phyloP scores from a whole-genome alignment of 805 yeast species.

The Lipomyces mesembrius region DNA sequence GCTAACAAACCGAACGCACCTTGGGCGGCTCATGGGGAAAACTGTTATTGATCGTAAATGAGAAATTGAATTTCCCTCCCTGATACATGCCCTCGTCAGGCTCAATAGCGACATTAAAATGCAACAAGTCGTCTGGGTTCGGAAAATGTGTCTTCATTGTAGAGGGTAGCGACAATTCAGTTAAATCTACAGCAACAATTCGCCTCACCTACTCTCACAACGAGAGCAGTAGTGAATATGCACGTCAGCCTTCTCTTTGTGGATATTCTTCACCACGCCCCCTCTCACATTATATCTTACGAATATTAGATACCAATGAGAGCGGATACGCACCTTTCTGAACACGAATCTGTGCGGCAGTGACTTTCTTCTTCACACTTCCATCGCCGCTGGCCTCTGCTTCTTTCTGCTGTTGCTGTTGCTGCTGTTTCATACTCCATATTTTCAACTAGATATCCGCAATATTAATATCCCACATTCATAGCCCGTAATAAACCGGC shows the following conservation, averaged over 20 bases:
- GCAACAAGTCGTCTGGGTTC: conserved; percentile 61
- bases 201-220: background rate
- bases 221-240: background rate
- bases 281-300: background rate
- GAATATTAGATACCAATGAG: too few species aligned
- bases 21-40: conserved; percentile 95
- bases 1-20: conserved; percentile 48
- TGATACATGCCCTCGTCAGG: conserved; percentile 78
- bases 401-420: conserved; percentile 54
- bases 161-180: conserved; percentile 67
- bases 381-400: conserved; percentile 43
- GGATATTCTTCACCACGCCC: background rate
- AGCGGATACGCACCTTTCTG: conserved; percentile 53
- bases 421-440: conserved; percentile 62
- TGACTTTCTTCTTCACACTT: conserved; percentile 45
- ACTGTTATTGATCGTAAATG: conserved; percentile 65
- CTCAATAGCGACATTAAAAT: conserved; percentile 58
- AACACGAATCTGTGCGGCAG: conserved; percentile 74
- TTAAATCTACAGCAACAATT: conserved; percentile 51
- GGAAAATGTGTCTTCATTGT: conserved; percentile 59
- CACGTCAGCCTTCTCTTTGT: background rate
- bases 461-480: background rate
- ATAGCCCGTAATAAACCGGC: background rate
- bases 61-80: conserved; percentile 71
- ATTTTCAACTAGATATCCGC: conserved; percentile 54